Evolutionary conservation across 1,284 basidiomycete species (phyloP), one percentile per base, ranked within the genome.

Genomic region (Moniliella sp.): DNA sequence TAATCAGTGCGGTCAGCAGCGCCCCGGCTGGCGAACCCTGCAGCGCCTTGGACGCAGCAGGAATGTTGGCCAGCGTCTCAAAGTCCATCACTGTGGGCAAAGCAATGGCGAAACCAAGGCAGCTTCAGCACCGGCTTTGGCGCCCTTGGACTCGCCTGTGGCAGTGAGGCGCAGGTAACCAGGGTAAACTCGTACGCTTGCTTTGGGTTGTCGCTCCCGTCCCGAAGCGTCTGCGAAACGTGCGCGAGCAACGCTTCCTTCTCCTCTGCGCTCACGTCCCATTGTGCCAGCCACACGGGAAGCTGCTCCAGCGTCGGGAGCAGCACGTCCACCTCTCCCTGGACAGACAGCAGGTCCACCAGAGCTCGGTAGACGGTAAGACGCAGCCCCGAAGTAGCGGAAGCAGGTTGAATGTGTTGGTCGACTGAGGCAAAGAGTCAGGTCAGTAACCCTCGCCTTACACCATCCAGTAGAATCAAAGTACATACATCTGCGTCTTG

Each of bases 321-420:
- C 26, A 59, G 33, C 31, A 46, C 45, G 39, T 57, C 52, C 18
- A 59, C 32, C 28, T 59, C 56, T 56, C 56, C 31, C 54, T 54
- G 27, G 37, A 28, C 5, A 45, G 32, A 13, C 45, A 50, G 8
- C 56, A 34, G 15, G 39, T 25, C 15, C n/a, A 59, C 35, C 12
- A 59, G 37, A 9, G 50, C 36, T 28, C 33, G 35, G 34, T 57
- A 57, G 14, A 49, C 40, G 15, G 28, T 13, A 18, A 45, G 35
- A 4, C 56, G 56, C 30, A 47, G 27, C 8, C 48, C 18, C 12
- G 52, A 52, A 2, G 31, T 15, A n/a, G 48, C 17, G 48, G 42
- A 15, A 59, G 35, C 16, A 43, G 32, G 43, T 59, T 59, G 47
- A 50, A 59, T 10, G 52, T 38, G 46, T 59, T 59, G 15, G 50